Evolutionary conservation across 2,329 filamentous ascomycete species (phyloP), one percentile per base, ranked within the genome.

Genomic region (Claviceps pazoutovae): DNA sequence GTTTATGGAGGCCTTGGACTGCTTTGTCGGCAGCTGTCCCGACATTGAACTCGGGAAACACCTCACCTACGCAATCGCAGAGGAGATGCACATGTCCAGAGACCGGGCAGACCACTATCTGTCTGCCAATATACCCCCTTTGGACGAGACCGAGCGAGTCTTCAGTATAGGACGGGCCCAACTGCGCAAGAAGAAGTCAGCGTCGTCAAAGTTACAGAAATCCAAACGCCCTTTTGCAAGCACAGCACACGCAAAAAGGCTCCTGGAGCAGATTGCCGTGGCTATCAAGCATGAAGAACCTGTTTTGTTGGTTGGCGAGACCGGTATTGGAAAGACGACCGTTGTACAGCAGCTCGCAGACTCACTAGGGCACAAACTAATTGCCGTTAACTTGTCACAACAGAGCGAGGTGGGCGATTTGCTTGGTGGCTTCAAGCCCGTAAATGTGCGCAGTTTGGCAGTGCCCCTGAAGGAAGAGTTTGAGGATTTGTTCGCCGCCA

Each of bases 391-490:
- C 63, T 68, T 99, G 64, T 98, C 93, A 0, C 94, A 98, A 64
- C 94, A 99, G 65, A 97, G 90, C 62, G 94, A 99, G 68, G 90
- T 86, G 42, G 87, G 90, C n/a, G 93, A 99, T 69, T 72, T 99
- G 13, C 74, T 98, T 0, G 94, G 93, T 60, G 93, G 93, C 0
- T 97, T 95, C 72, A 98, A 98, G 65, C 93, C 93, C 0, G 85
- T 98, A 54, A 96, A 91, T 63, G 80, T 93, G 43, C 82, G 91
- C 57, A 94, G 83, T 55, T 74, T 97, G 52, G 86, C 93, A 0
- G 79, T 96, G 39, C 91, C 93, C 0, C 71, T 98, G 62, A 88
- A 95, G 60, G 93, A 97, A 59, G 88, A 94, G 56, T 98, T 98
- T 57, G 88, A 94, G 58, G 83, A 91, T 23, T 74, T 98, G 0